Conservation (phyloP, 768 basidiomycete genomes). For the Leucocoprinus leucothites region DNA sequence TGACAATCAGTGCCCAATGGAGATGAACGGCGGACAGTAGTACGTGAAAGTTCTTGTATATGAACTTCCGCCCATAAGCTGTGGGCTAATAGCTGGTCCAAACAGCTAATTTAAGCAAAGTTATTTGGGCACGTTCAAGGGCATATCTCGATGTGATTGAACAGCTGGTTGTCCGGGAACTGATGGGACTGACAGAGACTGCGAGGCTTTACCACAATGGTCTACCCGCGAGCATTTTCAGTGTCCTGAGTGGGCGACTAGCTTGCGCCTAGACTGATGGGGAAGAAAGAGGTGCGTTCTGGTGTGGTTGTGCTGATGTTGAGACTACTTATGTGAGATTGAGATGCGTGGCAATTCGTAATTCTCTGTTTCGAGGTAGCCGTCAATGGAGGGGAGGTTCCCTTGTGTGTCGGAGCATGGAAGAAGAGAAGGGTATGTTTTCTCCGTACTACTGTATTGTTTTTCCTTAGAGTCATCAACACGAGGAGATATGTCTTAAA, state of each 20-base stretch:
- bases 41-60: not conserved
- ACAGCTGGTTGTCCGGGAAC: not conserved
- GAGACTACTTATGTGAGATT: not conserved
- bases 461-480: slow-evolving; percentile 2
- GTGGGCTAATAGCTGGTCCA: not conserved
- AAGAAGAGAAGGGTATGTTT: slow-evolving; percentile 1
- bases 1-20: not conserved
- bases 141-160: slow-evolving; percentile 6
- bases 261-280: not conserved
- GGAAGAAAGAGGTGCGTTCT: not conserved
- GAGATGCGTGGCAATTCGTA: not conserved
- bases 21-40: not conserved
- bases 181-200: slow-evolving; percentile 1
- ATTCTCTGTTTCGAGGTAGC: not conserved
- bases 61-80: not conserved
- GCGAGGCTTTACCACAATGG: slow-evolving; percentile 1
- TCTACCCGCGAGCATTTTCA: slow-evolving; percentile 14
- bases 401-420: not conserved
- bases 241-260: not conserved
- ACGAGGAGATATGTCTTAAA: slow-evolving; percentile 1
- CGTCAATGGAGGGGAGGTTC: too few relatives aligned
- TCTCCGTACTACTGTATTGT: not conserved
- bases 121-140: slow-evolving; percentile 4
- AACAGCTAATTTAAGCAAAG: not conserved
- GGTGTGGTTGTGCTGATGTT: not conserved